Evolutionary conservation across 1,139 yeast species (phyloP).

Genomic region (Candida frijolesensis): DNA sequence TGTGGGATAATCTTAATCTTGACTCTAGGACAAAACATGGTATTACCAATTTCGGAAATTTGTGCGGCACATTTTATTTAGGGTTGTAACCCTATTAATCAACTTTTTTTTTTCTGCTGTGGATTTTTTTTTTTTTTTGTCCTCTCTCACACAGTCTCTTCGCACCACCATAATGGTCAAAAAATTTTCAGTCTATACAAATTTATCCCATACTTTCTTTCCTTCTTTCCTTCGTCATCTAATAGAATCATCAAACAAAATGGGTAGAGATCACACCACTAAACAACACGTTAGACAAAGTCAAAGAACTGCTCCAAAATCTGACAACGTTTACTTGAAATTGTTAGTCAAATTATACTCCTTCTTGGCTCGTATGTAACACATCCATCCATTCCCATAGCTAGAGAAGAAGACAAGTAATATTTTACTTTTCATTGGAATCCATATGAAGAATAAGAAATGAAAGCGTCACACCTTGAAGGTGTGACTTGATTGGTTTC

Average conservation of each 20-base stretch:
- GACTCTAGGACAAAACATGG: background rate
- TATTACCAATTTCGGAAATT: background rate
- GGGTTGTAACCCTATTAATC: constrained; percentile 3
- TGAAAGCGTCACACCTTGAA: background rate
- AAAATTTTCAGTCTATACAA: constrained; percentile 6
- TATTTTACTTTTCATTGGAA: constrained; percentile 1
- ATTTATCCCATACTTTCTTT: background rate
- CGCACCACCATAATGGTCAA: background rate
- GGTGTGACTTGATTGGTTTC: constrained; percentile 11
- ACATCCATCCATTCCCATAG: background rate
- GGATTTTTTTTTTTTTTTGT: background rate
- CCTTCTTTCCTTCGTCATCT: constrained; percentile 3
- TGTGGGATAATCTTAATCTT: background rate
- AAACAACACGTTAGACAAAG: constrained; percentile 95
- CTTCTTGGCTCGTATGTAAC: constrained; percentile 96
- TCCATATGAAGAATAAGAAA: background rate
- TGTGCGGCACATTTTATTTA: background rate
- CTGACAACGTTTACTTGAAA: constrained; percentile 98
- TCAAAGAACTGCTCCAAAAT: constrained; percentile 99
- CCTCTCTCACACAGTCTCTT: background rate
- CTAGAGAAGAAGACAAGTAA: constrained; percentile 10
- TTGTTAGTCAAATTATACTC: constrained; percentile 97
- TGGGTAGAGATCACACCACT: constrained; percentile 98
- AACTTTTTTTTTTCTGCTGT: background rate
- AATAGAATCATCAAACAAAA: constrained; percentile 27